Conservation (phyloP, 257 asterid species). For the Avicennia marina region DNA sequence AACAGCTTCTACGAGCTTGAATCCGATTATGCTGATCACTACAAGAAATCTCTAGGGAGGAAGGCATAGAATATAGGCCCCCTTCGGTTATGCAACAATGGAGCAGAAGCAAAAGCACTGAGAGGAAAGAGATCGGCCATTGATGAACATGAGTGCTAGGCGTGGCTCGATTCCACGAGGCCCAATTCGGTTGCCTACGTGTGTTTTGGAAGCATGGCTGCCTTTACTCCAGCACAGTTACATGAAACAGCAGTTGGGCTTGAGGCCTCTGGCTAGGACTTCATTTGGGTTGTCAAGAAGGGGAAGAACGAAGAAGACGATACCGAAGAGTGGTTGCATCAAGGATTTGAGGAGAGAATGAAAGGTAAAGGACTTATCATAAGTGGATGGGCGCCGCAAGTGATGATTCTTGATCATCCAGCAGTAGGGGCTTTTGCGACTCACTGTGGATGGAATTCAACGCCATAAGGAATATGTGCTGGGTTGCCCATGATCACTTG, state of each 20-base stretch:
- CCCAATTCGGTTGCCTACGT: constrained; percentile 47
- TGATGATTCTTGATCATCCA: constrained; percentile 28
- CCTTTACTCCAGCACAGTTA: constrained; percentile 37
- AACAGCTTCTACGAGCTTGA: constrained; percentile 61
- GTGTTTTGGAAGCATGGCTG: constrained; percentile 55
- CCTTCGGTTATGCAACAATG: constrained; percentile 24
- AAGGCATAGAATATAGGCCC: constrained; percentile 55
- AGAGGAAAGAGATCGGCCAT: constrained; percentile 42
- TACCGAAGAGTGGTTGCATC: constrained; percentile 36
- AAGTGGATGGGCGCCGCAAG: constrained; percentile 78
- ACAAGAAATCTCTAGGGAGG: constrained; percentile 20
- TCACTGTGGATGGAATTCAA: constrained; percentile 46
- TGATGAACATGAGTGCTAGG: constrained; percentile 41
- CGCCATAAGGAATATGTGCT: constrained; percentile 25
- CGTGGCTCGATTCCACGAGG: constrained; percentile 51
- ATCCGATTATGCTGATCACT: constrained; percentile 31
- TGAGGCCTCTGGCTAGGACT: constrained; percentile 47
- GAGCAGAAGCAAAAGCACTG: constrained; percentile 12
- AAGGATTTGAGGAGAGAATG: constrained; percentile 50
- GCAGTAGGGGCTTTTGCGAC: constrained; percentile 33
- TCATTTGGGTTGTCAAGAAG: constrained; percentile 62
- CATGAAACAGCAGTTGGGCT: constrained; percentile 59
- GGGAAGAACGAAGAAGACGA: constrained; percentile 17
- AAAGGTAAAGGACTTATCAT: constrained; percentile 47
- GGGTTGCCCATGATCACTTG: constrained; percentile 47